These are phyloP conservation scores for Viola odorata DNA, from an alignment of 345 rosid genomes.

Conservation along the genomic window DNA sequence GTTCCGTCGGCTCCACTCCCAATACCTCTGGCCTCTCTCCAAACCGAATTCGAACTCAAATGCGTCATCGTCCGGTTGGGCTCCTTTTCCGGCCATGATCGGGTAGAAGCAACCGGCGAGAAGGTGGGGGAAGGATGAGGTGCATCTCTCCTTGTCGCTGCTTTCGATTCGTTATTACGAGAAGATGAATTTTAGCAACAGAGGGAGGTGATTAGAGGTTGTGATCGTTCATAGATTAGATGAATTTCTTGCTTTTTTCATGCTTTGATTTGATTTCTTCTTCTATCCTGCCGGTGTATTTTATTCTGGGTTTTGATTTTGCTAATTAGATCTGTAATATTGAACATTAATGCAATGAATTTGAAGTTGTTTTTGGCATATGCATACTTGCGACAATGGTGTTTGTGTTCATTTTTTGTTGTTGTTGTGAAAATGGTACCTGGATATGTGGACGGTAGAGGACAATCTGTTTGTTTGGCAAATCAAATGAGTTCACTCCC, in stretches of 20 bases:
- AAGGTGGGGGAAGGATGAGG: conserved; percentile 78
- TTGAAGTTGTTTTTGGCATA: background rate
- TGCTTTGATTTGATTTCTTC: background rate
- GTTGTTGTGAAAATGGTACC: too few relatives aligned
- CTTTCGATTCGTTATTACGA: conserved; percentile 80
- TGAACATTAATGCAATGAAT: conserved; percentile 11
- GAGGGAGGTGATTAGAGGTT: conserved; percentile 13
- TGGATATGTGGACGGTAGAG: background rate
- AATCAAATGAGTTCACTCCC: too few relatives aligned
- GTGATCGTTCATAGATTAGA: conserved; percentile 6
- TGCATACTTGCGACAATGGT: background rate
- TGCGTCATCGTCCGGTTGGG: conserved; percentile 30
- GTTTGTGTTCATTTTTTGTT: background rate
- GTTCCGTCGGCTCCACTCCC: conserved; percentile 75
- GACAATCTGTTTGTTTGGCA: too few relatives aligned
- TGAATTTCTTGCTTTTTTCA: background rate
- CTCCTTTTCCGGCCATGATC: conserved; percentile 38
- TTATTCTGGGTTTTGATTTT: background rate
- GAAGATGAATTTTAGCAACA: conserved; percentile 62
- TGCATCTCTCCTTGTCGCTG: conserved; percentile 73
- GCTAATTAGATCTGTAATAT: conserved; percentile 9
- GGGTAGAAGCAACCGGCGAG: conserved; percentile 42
- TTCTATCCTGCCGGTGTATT: background rate
- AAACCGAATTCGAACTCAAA: conserved; percentile 37
- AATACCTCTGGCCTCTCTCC: conserved; percentile 63